Conservation (phyloP, 352 stramenopile species). For the Pythium coloratum region DNA sequence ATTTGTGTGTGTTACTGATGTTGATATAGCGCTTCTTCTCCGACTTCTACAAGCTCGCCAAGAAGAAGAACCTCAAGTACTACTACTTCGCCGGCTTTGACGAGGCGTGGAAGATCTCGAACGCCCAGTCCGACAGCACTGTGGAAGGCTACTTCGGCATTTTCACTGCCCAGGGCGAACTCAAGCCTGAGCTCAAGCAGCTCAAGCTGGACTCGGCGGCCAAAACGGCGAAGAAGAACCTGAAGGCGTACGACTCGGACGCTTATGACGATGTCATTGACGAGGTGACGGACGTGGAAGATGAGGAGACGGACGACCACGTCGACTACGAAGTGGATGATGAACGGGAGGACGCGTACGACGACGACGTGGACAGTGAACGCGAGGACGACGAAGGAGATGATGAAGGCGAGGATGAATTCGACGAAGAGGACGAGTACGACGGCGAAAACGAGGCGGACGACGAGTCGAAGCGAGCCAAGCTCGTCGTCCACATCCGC, state of each 20-base stretch:
- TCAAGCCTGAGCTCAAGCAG: constrained; percentile 48
- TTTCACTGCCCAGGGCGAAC: constrained; percentile 39
- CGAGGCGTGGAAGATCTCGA: constrained; percentile 52
- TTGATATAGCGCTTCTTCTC: constrained; percentile 45
- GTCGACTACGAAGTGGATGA: not conserved
- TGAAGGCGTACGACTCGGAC: not conserved
- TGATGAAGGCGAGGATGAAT: not conserved
- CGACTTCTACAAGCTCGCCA: constrained; percentile 53
- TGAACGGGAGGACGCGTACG: not conserved
- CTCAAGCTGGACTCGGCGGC: constrained; percentile 25
- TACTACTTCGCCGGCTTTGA: constrained; percentile 79
- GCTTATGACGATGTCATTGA: not conserved
- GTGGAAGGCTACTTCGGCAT: constrained; percentile 69
- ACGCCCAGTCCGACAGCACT: constrained; percentile 35
- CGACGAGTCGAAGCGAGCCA: not conserved
- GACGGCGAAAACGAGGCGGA: not conserved
- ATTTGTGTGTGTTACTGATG: not conserved
- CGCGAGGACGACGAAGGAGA: not conserved
- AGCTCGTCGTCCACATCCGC: constrained; percentile 17
- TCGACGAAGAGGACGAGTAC: not conserved
- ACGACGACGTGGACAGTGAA: not conserved
- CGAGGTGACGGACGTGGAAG: not conserved
- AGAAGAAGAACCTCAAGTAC: constrained; percentile 42
- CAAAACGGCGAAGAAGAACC: not conserved
- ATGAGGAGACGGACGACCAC: not conserved